phyloP scores from a whole-genome alignment of 768 basidiomycete genomes.

The Chiua virens region DNA sequence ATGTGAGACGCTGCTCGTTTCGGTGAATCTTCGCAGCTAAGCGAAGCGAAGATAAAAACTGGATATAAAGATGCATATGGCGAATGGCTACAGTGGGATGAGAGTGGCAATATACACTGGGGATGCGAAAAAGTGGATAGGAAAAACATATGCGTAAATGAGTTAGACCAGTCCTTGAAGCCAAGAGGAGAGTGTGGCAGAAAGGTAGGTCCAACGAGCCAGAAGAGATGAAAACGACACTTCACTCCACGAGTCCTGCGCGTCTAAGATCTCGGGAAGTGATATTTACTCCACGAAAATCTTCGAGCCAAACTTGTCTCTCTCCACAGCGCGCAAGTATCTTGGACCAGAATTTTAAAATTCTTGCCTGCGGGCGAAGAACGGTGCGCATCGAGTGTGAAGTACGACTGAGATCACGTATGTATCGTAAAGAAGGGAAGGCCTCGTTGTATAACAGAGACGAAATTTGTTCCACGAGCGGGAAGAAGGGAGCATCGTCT shows the following conservation, averaged over 20 bases:
- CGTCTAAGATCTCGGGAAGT: slow-evolving; percentile 44
- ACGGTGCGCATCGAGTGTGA: slow-evolving; percentile 53
- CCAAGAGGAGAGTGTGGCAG: neutral
- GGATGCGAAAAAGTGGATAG: slow-evolving; percentile 8
- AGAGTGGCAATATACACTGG: slow-evolving; percentile 32
- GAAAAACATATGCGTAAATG: slow-evolving; percentile 22
- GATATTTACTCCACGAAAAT: slow-evolving; percentile 60
- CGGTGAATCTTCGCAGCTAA: too few relatives aligned
- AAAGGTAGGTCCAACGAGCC: neutral
- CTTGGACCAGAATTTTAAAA: slow-evolving; percentile 49
- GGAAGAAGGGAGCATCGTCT: slow-evolving; percentile 57
- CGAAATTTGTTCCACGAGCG: slow-evolving; percentile 63
- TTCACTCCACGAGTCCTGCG: slow-evolving; percentile 28
- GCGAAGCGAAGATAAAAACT: slow-evolving; percentile 1
- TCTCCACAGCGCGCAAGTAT: slow-evolving; percentile 51
- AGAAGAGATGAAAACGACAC: neutral
- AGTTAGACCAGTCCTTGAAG: slow-evolving; percentile 4
- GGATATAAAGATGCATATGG: slow-evolving; percentile 26
- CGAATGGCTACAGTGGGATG: slow-evolving; percentile 30
- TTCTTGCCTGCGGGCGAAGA: slow-evolving; percentile 32
- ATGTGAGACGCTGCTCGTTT: neutral
- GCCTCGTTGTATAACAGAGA: slow-evolving; percentile 56
- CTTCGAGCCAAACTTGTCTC: slow-evolving; percentile 63
- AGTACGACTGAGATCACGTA: slow-evolving; percentile 64
- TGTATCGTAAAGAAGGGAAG: slow-evolving; percentile 59